A percentile compares a stretch with the other conserved stretches of the same genome.
These are phyloP conservation scores for Saccharomyces pastorianus DNA, from an alignment of 1,139 yeast genomes.

Conservation along the genomic window DNA sequence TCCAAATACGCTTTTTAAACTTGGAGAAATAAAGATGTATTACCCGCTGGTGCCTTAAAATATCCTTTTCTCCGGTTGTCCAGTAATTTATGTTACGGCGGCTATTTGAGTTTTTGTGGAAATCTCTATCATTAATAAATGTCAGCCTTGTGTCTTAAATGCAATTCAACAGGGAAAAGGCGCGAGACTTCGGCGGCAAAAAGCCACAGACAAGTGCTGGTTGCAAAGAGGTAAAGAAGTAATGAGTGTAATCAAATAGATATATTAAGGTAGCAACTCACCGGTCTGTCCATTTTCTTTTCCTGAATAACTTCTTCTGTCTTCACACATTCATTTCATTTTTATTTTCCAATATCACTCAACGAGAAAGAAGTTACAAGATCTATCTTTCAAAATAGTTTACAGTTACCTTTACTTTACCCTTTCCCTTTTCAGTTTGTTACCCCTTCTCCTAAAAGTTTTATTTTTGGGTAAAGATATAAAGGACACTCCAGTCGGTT, in stretches of 20 bases:
- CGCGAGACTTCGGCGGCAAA: background rate
- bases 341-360: background rate
- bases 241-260: background rate
- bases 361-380: background rate
- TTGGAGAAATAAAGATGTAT: background rate
- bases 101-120: background rate
- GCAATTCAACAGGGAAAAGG: background rate
- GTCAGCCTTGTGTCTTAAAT: background rate
- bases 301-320: background rate
- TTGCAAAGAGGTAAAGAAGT: background rate
- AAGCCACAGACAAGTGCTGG: background rate
- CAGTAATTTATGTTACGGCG: background rate
- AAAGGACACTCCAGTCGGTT: background rate
- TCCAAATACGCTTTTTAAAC: background rate
- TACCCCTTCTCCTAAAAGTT: background rate
- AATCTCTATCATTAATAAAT: background rate
- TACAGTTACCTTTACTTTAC: background rate
- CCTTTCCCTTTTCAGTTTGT: background rate
- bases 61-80: background rate
- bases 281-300: constrained; percentile 3
- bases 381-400: background rate
- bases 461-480: background rate
- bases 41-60: background rate
- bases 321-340: background rate
- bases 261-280: background rate